Evolutionary conservation across 2,329 filamentous ascomycete species (phyloP).

Genomic region (Diaporthe australafricana): DNA sequence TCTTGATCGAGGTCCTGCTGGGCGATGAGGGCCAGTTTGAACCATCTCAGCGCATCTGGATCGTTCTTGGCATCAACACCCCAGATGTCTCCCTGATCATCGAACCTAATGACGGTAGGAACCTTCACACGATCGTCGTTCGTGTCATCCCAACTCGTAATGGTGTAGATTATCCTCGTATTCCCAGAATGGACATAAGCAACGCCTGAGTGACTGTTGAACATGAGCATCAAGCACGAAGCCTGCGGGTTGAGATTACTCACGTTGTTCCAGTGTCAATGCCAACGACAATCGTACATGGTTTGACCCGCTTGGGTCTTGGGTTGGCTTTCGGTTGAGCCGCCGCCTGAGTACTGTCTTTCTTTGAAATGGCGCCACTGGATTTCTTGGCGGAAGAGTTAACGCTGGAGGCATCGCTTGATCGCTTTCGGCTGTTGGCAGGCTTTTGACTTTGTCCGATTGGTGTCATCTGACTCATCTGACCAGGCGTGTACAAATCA

Average conservation of each 20-base stretch:
- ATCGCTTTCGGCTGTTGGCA: background rate
- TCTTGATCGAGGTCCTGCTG: conserved; percentile 43
- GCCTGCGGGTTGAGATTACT: conserved; percentile 36
- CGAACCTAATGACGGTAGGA: conserved; percentile 45
- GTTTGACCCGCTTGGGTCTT: background rate
- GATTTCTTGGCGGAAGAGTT: background rate
- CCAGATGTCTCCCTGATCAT: accelerated
- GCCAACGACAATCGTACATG: conserved; percentile 48
- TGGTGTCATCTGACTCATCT: accelerated
- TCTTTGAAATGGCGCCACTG: background rate
- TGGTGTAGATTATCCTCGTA: conserved; percentile 43
- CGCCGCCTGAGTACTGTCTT: background rate
- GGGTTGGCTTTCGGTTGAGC: background rate
- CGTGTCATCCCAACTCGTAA: conserved; percentile 46
- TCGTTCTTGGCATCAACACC: conserved; percentile 50
- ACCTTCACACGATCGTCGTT: conserved; percentile 48
- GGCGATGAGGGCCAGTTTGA: conserved; percentile 55
- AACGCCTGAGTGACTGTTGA: conserved; percentile 52
- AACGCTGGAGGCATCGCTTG: background rate
- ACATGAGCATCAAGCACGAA: background rate
- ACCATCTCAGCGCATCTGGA: conserved; percentile 49
- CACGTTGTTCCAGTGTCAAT: conserved; percentile 62
- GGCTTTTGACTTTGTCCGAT: background rate
- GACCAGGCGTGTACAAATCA: background rate
- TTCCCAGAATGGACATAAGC: conserved; percentile 50